Base-by-base conservation (phyloP, 352 stramenopile species). In the Phytophthora cactorum region DNA sequence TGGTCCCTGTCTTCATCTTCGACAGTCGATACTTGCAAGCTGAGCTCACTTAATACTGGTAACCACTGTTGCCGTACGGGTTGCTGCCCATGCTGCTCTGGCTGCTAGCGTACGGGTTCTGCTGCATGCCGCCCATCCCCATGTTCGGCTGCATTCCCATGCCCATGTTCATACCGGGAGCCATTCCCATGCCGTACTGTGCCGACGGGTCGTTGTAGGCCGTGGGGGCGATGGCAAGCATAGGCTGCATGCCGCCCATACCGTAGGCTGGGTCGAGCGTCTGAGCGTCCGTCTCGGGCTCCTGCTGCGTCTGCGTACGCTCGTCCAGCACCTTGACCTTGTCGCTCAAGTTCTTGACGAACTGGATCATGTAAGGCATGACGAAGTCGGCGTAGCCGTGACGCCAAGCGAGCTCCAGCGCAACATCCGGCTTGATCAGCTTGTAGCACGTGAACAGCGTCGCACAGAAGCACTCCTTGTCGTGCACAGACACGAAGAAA, bases 321-420 rank as follows among this genome's bases (percentile, higher is more conserved):
- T 96, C 89, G 56, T 98, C 92, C 43, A 99, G 80, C 9, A 79
- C 85, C 73, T 98, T 94, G 14, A 99, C 85, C 73, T 98, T 96
- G 14, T 98, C 92, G 79, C 97, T 90, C 52, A 98, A 81, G 77
- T 99, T 97, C 71, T 98, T 97, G 59, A 99, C 88, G 61, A 98
- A 99, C 84, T 99, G 98, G 74, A 99, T 99, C 82, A 99, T 95
- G 91, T 99, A 99, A 32, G 98, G 98, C 97, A 99, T 99, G 47
- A 98, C 95, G 72, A 98, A 99, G 82, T 99, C 95, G 25, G 97
- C 91, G 84, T 99, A 99, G 57, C 97, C 96, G 75, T 99, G 98
- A 69, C 98, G 91, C 97, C 97, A 99, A 41, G 97, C 98, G 38
- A 99, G 88, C 77, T 99, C 98, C 47, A 99, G 75, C 9, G 96